These are phyloP conservation scores for Plectosphaerella cucumerina DNA, from an alignment of 2,329 filamentous ascomycete genomes.

Conservation along the genomic window DNA sequence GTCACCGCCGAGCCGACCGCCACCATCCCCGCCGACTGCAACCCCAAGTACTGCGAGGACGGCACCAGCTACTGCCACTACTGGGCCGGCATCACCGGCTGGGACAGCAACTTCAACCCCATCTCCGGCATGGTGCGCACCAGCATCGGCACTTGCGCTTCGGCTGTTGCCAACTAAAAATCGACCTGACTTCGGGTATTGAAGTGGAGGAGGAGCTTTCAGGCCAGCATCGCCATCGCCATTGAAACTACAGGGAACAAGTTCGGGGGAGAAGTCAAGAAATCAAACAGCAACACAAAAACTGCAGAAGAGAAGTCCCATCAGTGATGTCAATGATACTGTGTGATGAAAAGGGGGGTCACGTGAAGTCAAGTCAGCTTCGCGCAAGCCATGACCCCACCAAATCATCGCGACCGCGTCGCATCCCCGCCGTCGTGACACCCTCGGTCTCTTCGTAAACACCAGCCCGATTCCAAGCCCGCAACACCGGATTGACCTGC, in stretches of 20 bases:
- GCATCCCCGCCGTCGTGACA: not conserved
- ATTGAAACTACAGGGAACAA: too few species aligned
- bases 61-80: slow-evolving; percentile 20
- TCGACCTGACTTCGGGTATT: too few species aligned
- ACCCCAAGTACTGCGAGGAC: slow-evolving; percentile 18
- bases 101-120: slow-evolving; percentile 18
- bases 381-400: not conserved
- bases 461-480: not conserved
- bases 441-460: not conserved
- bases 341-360: not conserved
- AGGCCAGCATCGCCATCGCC: too few species aligned
- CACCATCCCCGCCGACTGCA: slow-evolving; percentile 11
- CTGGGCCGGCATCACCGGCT: slow-evolving; percentile 23
- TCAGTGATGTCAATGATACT: not conserved
- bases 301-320: too few species aligned
- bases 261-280: too few species aligned
- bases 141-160: slow-evolving; percentile 16
- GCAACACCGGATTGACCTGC: not conserved
- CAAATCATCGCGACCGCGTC: not conserved
- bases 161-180: too few species aligned
- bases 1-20: not conserved
- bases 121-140: slow-evolving; percentile 22
- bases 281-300: too few species aligned
- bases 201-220: too few species aligned
- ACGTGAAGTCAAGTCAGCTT: not conserved